Percentiles rank a stretch among this genome's conserved stretches.
Conservation (phyloP, 139 green algal species). For the Zygnema circumcarinatum region DNA sequence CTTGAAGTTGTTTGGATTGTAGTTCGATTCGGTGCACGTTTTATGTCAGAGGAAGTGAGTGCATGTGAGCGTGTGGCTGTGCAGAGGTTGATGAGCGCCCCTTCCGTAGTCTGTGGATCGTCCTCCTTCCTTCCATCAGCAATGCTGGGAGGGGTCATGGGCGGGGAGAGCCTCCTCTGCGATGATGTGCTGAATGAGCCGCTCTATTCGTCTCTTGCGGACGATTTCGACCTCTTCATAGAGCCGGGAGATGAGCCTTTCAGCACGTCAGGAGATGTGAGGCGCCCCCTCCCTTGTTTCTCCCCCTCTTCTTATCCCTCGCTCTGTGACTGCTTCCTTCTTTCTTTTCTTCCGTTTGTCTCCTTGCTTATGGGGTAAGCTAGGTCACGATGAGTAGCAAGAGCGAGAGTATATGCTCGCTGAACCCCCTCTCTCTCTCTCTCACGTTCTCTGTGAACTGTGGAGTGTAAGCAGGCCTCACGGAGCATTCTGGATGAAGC, state of each 20-base stretch:
- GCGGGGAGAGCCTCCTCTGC: too few relatives aligned
- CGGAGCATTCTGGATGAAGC: slow-evolving; percentile 55
- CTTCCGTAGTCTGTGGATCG: neutral
- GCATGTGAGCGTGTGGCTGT: too few relatives aligned
- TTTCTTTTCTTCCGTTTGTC: neutral
- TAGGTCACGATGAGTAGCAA: too few relatives aligned
- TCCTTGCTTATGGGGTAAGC: neutral
- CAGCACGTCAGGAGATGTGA: neutral
- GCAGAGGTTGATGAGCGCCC: neutral
- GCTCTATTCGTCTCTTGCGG: neutral
- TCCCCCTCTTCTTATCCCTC: too few relatives aligned
- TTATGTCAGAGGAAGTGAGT: too few relatives aligned
- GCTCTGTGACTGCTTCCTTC: neutral
- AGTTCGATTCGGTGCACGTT: too few relatives aligned
- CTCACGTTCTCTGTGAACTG: too few relatives aligned
- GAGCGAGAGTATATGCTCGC: too few relatives aligned
- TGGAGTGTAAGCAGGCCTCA: neutral
- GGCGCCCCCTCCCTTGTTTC: too few relatives aligned
- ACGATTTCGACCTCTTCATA: neutral
- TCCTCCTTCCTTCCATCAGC: neutral
- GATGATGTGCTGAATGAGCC: neutral
- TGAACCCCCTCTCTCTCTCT: too few relatives aligned
- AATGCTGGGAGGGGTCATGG: neutral
- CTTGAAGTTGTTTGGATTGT: too few relatives aligned
- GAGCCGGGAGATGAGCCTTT: neutral